phyloP scores from a whole-genome alignment of 805 yeast genomes.

The Yamadazyma ubonensis region DNA sequence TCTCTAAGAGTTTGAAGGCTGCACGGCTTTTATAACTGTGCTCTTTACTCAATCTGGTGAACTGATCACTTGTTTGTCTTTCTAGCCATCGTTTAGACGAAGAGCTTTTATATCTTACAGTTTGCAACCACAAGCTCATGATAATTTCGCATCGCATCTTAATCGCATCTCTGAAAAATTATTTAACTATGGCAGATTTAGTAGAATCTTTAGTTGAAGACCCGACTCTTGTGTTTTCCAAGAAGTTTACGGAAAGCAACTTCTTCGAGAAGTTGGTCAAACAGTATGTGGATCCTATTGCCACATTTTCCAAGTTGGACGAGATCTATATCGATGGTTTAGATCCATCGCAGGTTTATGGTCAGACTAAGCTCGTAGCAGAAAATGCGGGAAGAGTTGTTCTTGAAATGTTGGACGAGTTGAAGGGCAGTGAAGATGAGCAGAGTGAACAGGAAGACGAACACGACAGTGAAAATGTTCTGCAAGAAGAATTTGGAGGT shows the following conservation, averaged over 20 bases:
- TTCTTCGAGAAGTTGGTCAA: slow-evolving; percentile 42
- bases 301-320: slow-evolving; percentile 63
- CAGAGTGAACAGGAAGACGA: slow-evolving; percentile 14
- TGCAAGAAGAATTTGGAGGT: slow-evolving; percentile 1
- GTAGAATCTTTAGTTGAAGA: slow-evolving; percentile 15
- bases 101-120: not conserved
- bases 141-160: slow-evolving; percentile 15
- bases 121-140: not conserved
- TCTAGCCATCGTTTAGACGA: slow-evolving; percentile 72
- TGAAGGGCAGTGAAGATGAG: slow-evolving; percentile 27
- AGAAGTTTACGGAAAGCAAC: slow-evolving; percentile 7
- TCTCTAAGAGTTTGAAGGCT: slow-evolving; percentile 80
- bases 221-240: slow-evolving; percentile 15
- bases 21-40: slow-evolving; percentile 78
- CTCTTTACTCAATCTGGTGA: slow-evolving; percentile 62
- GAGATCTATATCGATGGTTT: slow-evolving; percentile 82
- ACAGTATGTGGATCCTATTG: slow-evolving; percentile 56
- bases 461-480: slow-evolving; percentile 4
- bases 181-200: slow-evolving; percentile 4
- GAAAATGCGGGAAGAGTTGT: slow-evolving; percentile 73
- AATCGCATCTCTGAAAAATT: slow-evolving; percentile 15
- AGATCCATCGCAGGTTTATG: slow-evolving; percentile 90
- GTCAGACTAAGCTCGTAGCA: slow-evolving; percentile 81
- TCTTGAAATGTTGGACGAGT: slow-evolving; percentile 52
- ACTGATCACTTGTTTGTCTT: slow-evolving; percentile 66